These are phyloP conservation scores for Ceratocystis cacaofunesta DNA, from an alignment of 2,329 filamentous ascomycete genomes.

Conservation along the genomic window DNA sequence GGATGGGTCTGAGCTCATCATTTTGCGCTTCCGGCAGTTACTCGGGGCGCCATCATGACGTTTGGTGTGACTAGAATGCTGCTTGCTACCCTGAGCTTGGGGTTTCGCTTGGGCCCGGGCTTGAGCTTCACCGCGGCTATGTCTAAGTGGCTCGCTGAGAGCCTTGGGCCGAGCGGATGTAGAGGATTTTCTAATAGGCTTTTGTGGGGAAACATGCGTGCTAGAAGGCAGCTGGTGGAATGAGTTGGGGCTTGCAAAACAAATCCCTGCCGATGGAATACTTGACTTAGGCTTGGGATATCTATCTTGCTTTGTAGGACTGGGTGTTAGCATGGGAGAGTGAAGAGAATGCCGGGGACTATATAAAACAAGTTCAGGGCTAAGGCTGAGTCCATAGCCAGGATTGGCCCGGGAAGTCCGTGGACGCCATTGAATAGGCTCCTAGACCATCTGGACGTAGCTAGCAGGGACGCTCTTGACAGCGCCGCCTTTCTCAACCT, in stretches of 20 bases:
- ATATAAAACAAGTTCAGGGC: constrained; percentile 9
- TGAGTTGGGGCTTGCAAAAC: not conserved
- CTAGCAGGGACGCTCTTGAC: constrained; percentile 86
- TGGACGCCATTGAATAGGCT: constrained; percentile 16
- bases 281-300: not conserved
- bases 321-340: not conserved
- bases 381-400: constrained; percentile 2
- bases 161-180: not conserved
- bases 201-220: not conserved
- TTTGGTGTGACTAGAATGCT: not conserved
- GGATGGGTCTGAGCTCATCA: not conserved
- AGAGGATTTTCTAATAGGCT: not conserved
- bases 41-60: not conserved
- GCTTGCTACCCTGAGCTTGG: not conserved
- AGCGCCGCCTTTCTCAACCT: constrained; percentile 81
- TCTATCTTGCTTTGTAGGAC: not conserved
- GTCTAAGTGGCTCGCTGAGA: not conserved
- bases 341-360: constrained; percentile 5
- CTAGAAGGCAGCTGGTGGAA: not conserved
- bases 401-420: constrained; percentile 6
- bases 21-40: not conserved
- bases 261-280: not conserved
- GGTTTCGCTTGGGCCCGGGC: too few species aligned
- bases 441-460: constrained; percentile 66
- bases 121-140: not conserved